Evolutionary conservation across 2,329 filamentous ascomycete species (phyloP), one percentile per base, ranked within the genome.

Genomic region (Nannizziopsis barbatae): DNA sequence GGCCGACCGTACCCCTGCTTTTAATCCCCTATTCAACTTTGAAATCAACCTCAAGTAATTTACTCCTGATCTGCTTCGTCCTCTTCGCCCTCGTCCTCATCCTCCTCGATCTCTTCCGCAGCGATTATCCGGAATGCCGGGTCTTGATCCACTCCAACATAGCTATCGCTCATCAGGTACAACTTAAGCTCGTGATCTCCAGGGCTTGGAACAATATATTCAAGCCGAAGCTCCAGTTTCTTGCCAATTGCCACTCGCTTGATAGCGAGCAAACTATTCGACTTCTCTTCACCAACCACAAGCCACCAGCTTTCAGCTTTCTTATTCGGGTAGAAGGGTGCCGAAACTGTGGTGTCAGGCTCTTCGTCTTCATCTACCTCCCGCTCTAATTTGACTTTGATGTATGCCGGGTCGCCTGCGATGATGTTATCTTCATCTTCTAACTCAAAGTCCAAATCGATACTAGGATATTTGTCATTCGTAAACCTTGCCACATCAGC

Each of bases 291-390:
- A 27, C 89, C 90, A 31, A 98, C 86, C 15, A 98, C 86, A 49
- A 98, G 71, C 92, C 92, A 98, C 89, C 89, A 98, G 63, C 92
- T 95, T 75, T 98, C 92, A 72, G 86, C 83, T 75, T 98, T 98
- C 66, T 84, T 83, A 43, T 67, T 74, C 0, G 92, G 89, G 64
- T 92, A 98, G 74, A 96, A 98, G 0, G 92, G 92, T 45, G 90
- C 89, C 63, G 96, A 89, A 1, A 96, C 93, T 1, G 81, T 83
- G 1, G 83, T 78, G 63, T 95, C 87, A 12, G 84, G 77, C 55
- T 86, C 82, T 46, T 84, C 79, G 35, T 80, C 78, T 9, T 80
- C 78, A n/a, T 81, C 78, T 4, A 90, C 71, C 59, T 94, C 88
- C 30, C 92, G 84, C 58, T 86, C 81, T 53, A 98, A 83, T 62